Evolutionary conservation across 306 rosid genomes (phyloP).

Genomic region (Dryas alaskensis): DNA sequence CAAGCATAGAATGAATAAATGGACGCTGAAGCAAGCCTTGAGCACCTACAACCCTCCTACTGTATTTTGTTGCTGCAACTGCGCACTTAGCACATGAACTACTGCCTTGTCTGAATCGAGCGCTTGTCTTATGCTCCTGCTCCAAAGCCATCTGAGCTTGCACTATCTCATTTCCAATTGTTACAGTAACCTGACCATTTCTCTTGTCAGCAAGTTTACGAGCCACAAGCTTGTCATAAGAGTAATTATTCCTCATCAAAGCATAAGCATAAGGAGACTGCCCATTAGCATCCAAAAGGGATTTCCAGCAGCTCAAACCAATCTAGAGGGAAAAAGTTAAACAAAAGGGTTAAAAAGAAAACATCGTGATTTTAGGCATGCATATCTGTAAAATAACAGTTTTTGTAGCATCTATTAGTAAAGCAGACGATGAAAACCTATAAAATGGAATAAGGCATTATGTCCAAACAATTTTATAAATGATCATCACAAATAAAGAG

Average conservation of each 20-base stretch:
- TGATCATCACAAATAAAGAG: neutral
- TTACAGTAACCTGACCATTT: slow-evolving; percentile 59
- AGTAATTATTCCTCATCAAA: slow-evolving; percentile 64
- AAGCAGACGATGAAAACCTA: neutral
- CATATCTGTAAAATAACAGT: neutral
- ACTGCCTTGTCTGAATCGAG: slow-evolving; percentile 31
- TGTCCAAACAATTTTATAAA: neutral
- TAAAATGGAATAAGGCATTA: neutral
- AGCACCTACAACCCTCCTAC: slow-evolving; percentile 55
- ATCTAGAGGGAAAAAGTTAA: slow-evolving; percentile 39
- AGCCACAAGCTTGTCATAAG: slow-evolving; percentile 63
- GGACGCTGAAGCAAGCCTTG: slow-evolving; percentile 66
- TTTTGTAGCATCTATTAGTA: neutral
- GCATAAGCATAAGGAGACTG: slow-evolving; percentile 74
- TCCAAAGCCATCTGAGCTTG: slow-evolving; percentile 33
- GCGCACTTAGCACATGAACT: slow-evolving; percentile 70
- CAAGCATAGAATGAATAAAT: slow-evolving; percentile 75
- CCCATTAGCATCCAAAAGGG: slow-evolving; percentile 68
- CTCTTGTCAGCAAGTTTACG: slow-evolving; percentile 55
- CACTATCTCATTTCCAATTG: slow-evolving; percentile 49
- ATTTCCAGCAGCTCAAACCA: slow-evolving; percentile 78
- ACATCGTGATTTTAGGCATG: neutral
- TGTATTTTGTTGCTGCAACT: slow-evolving; percentile 40
- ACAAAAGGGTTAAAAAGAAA: neutral
- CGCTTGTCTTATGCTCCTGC: slow-evolving; percentile 28